Base-by-base conservation (phyloP, 2,329 filamentous ascomycete species). In the Blumeria hordei region DNA sequence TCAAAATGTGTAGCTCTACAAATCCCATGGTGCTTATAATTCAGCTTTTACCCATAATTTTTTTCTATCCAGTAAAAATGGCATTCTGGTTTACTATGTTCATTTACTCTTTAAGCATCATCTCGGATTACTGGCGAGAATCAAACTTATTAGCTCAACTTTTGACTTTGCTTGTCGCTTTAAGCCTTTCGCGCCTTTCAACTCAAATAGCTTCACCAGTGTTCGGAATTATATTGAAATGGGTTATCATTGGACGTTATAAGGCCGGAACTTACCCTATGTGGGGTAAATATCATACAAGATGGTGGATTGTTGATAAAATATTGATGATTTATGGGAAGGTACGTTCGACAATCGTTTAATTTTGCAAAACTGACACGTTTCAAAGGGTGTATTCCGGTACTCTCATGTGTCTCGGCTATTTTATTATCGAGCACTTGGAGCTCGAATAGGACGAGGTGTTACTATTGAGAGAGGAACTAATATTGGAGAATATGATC, bases 231-330 rank as follows among this genome's bases (percentile, higher is more conserved):
- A 43, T 65, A 2, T 66, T 70, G 52, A 78, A 78, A 61, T 78
- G 75, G 75, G 47, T 72, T 6, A 66, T 78, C 54, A 72, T 78
- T 44, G 75, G 75, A 10, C 69, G 69, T 1, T 72, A 75, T 61
- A 67, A 66, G 37, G 69, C 74, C 60, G 75, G 75, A 0, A 62
- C 76, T 2, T 77, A 74, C 59, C 74, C 75, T 1, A 78, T 78
- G 75, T 78, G 75, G 75, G 74, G 74, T 1, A 58, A 62, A 1
- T 78, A 77, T 60, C 75, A 78, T 61, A 77, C 73, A 0, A 68
- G 73, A 8, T 78, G 75, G 75, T 78, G 75, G 75, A 59, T 78
- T 55, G 70, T 71, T 1, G 71, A 78, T 61, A 78, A 78, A 64
- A 70, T 71, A 18, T 66, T 74, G 3, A 67, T 69, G 37, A 64